Evolutionary conservation across 1,284 basidiomycete species (phyloP).

Genomic region (Boletus semigastroideus): DNA sequence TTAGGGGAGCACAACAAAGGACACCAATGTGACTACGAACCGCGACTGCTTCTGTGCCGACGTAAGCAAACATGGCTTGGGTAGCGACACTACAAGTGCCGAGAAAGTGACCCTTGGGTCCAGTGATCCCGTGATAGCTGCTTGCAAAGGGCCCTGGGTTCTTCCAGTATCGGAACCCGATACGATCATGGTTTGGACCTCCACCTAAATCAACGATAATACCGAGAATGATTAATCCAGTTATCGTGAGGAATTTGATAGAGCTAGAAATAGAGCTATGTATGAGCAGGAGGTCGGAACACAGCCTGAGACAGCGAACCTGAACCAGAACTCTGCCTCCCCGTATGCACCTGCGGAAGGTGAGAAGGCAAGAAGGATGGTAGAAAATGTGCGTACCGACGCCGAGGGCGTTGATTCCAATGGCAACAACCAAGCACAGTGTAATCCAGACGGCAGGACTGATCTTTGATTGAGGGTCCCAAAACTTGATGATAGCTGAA

Average conservation of each 20-base stretch:
- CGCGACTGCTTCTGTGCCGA: slow-evolving; percentile 61
- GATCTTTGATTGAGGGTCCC: slow-evolving; percentile 42
- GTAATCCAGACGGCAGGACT: slow-evolving; percentile 65
- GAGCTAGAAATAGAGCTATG: slow-evolving; percentile 21
- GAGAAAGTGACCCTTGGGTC: slow-evolving; percentile 41
- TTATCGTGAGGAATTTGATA: slow-evolving; percentile 45
- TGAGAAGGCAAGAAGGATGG: neutral
- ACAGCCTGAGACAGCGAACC: slow-evolving; percentile 3
- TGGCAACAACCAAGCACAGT: slow-evolving; percentile 58
- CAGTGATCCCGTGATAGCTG: slow-evolving; percentile 29
- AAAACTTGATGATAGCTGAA: slow-evolving; percentile 61
- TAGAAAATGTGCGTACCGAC: slow-evolving; percentile 36
- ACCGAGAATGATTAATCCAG: slow-evolving; percentile 44
- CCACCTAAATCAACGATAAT: slow-evolving; percentile 44
- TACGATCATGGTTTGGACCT: slow-evolving; percentile 39
- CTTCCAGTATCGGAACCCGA: slow-evolving; percentile 49
- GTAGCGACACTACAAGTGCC: slow-evolving; percentile 47
- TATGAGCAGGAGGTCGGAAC: neutral
- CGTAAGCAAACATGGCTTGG: slow-evolving; percentile 48
- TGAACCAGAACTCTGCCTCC: slow-evolving; percentile 55
- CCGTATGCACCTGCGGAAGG: slow-evolving; percentile 41
- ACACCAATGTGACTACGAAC: slow-evolving; percentile 8
- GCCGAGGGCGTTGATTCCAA: slow-evolving; percentile 60
- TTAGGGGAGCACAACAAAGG: neutral
- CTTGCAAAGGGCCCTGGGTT: slow-evolving; percentile 41